phyloP scores from a whole-genome alignment of 2,329 filamentous ascomycete species.

The Fusarium duplospermum region DNA sequence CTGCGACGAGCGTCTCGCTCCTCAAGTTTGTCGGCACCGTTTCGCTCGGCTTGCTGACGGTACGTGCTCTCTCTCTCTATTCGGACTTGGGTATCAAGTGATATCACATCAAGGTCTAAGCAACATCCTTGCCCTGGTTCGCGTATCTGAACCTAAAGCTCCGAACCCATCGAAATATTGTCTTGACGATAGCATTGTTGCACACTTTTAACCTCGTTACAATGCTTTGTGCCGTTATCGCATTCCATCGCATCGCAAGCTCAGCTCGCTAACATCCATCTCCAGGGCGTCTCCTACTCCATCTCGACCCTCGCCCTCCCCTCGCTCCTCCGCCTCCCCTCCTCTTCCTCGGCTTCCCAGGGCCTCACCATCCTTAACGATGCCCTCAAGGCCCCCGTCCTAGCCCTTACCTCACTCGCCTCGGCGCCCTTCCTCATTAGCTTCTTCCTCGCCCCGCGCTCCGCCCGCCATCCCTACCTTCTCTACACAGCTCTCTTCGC shows the following conservation, averaged over 20 bases:
- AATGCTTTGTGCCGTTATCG: constrained; percentile 9
- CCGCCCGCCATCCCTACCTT: constrained; percentile 87
- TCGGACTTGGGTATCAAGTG: constrained; percentile 23
- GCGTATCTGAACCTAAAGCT: neutral
- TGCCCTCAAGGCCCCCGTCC: constrained; percentile 73
- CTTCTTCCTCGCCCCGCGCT: constrained; percentile 79
- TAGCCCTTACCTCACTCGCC: constrained; percentile 75
- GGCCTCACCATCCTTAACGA: constrained; percentile 76
- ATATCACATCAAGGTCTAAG: neutral
- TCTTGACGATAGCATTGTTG: neutral
- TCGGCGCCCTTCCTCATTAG: constrained; percentile 80
- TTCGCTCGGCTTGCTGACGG: constrained; percentile 87
- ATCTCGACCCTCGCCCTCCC: constrained; percentile 83
- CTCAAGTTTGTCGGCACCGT: constrained; percentile 95
- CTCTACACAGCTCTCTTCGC: constrained; percentile 83
- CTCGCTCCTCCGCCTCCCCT: constrained; percentile 82
- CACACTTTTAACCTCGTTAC: neutral
- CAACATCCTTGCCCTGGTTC: neutral
- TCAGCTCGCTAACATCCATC: constrained; percentile 24
- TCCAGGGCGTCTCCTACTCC: constrained; percentile 88
- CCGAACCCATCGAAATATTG: neutral
- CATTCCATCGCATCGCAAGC: neutral
- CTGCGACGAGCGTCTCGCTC: constrained; percentile 76
- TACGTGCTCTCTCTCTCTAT: constrained; percentile 59
- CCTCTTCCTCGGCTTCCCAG: constrained; percentile 75